Conservation (phyloP, 805 yeast species). For the Cyberlindnera petersonii region DNA sequence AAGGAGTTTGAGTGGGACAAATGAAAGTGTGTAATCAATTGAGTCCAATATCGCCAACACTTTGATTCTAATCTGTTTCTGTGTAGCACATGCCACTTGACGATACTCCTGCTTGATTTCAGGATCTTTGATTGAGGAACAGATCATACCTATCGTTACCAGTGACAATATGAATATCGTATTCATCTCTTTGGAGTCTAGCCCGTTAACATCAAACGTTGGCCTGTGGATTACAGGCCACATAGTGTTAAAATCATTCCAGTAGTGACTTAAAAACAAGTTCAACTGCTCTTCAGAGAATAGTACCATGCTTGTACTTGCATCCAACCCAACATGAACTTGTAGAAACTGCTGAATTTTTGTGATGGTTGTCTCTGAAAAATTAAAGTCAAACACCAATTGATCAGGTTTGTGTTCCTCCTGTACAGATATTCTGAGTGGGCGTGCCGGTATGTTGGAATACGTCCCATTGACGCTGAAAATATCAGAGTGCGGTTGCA, state of each 20-base stretch:
- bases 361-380: neutral
- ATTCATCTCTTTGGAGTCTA: conserved; percentile 5
- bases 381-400: neutral
- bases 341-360: neutral
- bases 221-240: conserved; percentile 40
- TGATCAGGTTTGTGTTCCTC: neutral
- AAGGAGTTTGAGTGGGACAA: conserved; percentile 18
- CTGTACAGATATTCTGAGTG: neutral
- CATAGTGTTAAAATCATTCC: conserved; percentile 34
- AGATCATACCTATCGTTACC: conserved; percentile 25
- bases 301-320: conserved; percentile 1
- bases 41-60: conserved; percentile 12
- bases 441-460: neutral
- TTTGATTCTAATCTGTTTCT: conserved; percentile 17
- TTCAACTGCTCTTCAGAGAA: conserved; percentile 8
- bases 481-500: neutral
- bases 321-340: neutral
- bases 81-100: conserved; percentile 18
- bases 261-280: conserved; percentile 29
- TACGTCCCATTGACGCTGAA: neutral
- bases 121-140: conserved; percentile 2
- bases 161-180: conserved; percentile 18
- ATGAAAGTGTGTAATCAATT: conserved; percentile 10
- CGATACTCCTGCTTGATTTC: conserved; percentile 3
- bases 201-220: conserved; percentile 25